These are phyloP conservation scores for Porodaedalea pini DNA, from an alignment of 1,284 basidiomycete species.

Conservation along the genomic window DNA sequence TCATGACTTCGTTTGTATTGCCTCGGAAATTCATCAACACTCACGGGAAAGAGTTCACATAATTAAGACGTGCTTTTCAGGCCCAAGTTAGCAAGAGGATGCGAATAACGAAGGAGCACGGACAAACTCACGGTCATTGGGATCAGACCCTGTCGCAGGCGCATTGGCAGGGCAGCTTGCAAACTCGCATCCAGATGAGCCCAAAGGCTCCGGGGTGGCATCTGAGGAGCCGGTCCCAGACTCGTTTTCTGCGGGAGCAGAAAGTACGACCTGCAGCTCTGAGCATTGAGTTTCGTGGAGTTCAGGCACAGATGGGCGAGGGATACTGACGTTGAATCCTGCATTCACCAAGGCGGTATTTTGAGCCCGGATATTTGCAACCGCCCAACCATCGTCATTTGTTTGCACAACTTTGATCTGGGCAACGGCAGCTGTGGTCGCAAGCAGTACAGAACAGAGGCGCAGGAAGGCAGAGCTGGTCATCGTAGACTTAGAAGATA, in stretches of 20 bases:
- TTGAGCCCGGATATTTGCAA: conserved; percentile 46
- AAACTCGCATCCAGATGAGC: conserved; percentile 39
- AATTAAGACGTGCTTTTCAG: conserved; percentile 22
- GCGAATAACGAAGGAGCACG: neutral
- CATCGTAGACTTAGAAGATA: neutral
- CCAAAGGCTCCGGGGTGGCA: conserved; percentile 28
- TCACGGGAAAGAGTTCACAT: conserved; percentile 22
- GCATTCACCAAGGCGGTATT: conserved; percentile 37
- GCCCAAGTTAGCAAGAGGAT: neutral
- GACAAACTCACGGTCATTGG: conserved; percentile 38
- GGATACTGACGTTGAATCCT: conserved; percentile 39
- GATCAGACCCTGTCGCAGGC: conserved; percentile 43
- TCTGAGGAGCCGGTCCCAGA: conserved; percentile 41
- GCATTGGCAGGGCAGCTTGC: conserved; percentile 40
- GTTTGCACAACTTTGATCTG: conserved; percentile 31
- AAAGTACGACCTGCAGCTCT: conserved; percentile 36
- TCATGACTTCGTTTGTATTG: neutral
- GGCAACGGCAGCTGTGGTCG: neutral
- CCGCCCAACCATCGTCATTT: conserved; percentile 53
- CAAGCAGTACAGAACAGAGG: neutral
- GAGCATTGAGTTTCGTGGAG: neutral
- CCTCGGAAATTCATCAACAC: neutral
- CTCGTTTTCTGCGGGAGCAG: conserved; percentile 40
- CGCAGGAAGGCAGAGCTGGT: neutral
- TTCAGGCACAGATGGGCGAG: neutral